Base-by-base conservation (phyloP, 345 rosid genomes). In the Geranium brycei region DNA sequence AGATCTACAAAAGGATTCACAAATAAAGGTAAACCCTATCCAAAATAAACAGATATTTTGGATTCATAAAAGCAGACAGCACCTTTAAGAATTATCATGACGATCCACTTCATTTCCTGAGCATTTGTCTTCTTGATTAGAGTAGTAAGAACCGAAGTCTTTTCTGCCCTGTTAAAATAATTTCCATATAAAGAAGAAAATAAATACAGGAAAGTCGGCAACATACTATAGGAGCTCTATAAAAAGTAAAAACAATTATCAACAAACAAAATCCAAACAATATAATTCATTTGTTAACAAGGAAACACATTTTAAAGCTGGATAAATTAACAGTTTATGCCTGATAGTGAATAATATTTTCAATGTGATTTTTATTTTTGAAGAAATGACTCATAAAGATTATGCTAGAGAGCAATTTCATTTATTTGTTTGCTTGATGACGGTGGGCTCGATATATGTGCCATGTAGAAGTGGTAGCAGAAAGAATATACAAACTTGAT, bases 91-190 rank as follows among this genome's bases (percentile, higher is more conserved):
- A 91, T 84, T 40, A 91, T 85, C 92, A 85, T 85, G 74, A 91
- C 73, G 51, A 91, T 83, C 96, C 96, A 91, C 80, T 89, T 89
- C 98, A 91, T 91, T 68, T 91, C 98, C 79, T 81, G 91, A 7
- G 95, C 90, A 76, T 91, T 91, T 60, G 98, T 91, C 86, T 82
- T 89, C 71, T 85, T 91, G 68, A 91, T 91, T 76, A 91, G 60
- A 40, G 82, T 78, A 56, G 98, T 79, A 66, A 91, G 85, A 76
- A 85, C 68, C 0, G 79, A 74, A 65, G 73, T 76, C 66, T 89
- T 92, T 64, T 84, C 96, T 8, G 74, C 75, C 91, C 96, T 91
- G 75, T 16, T 66, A 56, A 35, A 58, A 11, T 13, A 47, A 13
- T 47, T 47, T 13, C 53, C 14, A 47, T 6, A 47, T 7, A 13